Base-by-base conservation (phyloP, 2,329 filamentous ascomycete species). In the Talaromyces islandicus region DNA sequence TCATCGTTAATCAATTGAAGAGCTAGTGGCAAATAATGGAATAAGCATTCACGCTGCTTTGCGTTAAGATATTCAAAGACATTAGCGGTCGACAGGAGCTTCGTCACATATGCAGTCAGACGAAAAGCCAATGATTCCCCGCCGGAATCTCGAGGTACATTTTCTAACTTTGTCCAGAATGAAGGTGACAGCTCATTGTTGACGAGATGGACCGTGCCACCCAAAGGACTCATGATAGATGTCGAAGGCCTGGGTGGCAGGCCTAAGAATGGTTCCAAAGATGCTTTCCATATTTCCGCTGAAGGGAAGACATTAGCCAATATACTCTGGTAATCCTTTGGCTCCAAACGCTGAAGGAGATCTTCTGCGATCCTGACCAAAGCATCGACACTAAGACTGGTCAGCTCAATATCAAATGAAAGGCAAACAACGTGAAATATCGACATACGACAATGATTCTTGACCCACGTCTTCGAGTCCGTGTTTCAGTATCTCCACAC, bases 81-180 rank as follows among this genome's bases (percentile, higher is more conserved):
- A 21, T 77, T 71, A 2, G 73, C 73, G 1, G 71, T 72, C 19
- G 76, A 74, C 32, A 92, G 70, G 0, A 94, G 70, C 54, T 81
- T 81, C 6, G 81, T 78, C 0, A 85, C 83, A 70, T 92, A 96
- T 54, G 88, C 80, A 0, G 88, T 85, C 77, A 95, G 89, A 59
- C 93, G 83, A 14, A 90, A 84, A 0, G 91, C 85, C 58, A 89
- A 79, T 1, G 91, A 91, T 32, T 87, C 84, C 0, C 89, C 89
- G 64, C 84, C 83, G 4, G 82, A 78, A 69, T 96, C 92, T 50
- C 88, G 80, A 32, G 77, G 70, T 17, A 82, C 71, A 63, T 25
- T 74, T 51, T 66, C 68, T 60, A 65, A 63, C 7, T 67, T 64
- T 62, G 52, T 61, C 65, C 27, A 68, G 61, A 68, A 60, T 46